These are phyloP conservation scores for Ramicandelaber brevisporus DNA, from an alignment of 192 early-diverging fungal genomes.

Conservation along the genomic window DNA sequence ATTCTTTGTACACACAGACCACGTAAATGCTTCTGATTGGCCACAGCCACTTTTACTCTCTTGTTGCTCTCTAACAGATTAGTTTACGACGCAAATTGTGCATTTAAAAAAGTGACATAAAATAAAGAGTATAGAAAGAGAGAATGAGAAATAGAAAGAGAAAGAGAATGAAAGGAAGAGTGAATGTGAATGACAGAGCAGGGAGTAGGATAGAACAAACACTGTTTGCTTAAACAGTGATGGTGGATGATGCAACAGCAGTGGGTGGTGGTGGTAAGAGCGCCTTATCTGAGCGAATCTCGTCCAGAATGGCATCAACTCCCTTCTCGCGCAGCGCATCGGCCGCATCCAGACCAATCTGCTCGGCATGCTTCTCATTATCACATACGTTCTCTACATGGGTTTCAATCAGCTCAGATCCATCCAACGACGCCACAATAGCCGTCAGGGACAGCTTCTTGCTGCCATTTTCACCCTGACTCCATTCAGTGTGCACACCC, in stretches of 20 bases:
- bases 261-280: no score
- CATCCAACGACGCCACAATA: slow-evolving; percentile 55
- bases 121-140: slow-evolving; percentile 1
- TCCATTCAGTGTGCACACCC: slow-evolving; percentile 44
- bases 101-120: slow-evolving; percentile 1
- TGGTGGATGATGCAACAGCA: no score
- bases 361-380: slow-evolving; percentile 7
- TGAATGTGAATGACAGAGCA: slow-evolving; percentile 1
- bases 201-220: not conserved
- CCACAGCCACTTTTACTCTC: no score
- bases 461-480: no score
- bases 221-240: no score
- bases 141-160: not conserved
- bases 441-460: slow-evolving; percentile 24
- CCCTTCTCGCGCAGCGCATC: slow-evolving; percentile 19
- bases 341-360: slow-evolving; percentile 19
- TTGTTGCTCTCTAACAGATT: slow-evolving; percentile 12
- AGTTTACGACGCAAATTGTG: slow-evolving; percentile 2
- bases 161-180: not conserved
- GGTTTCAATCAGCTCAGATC: slow-evolving; percentile 9
- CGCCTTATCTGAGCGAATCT: no score
- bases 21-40: no score
- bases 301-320: slow-evolving; percentile 21
- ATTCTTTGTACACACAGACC: no score
- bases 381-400: no score